Evolutionary conservation across 306 rosid genomes (phyloP), one percentile per base, ranked within the genome.

Genomic region (Senna tora): DNA sequence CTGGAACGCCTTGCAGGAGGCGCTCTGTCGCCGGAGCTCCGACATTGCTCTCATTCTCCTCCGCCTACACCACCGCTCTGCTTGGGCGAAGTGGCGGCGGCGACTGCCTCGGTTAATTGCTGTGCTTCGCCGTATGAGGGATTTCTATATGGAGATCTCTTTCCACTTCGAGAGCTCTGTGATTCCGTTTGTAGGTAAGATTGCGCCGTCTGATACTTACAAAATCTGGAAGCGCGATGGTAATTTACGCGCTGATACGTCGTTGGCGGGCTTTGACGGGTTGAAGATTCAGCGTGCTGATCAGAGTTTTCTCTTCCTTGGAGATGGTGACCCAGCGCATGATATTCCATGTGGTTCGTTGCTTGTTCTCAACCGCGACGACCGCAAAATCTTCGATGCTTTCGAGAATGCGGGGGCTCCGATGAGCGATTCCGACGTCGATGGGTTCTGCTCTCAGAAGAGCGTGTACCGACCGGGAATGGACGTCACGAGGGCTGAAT

Each of bases 91-190:
- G 82, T 92, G 99, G 99, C 92, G 99, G 5, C 93, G 97, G 9
- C 88, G 99, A 0, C 69, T 94, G 13, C 99, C 99, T 0, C 96
- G 93, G 2, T 84, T 85, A 4, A 78, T 94, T 0, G 88, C 99
- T 0, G 96, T 83, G 0, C 95, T 94, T 7, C 93, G 93, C 1
- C 84, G 97, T 2, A 94, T 94, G 97, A 86, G 96, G 2, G 99
- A 94, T n/a, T 94, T 91, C 66, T 94, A 94, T 60, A 91, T 94
- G 99, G 99, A 94, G 87, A 94, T 94, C 76, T 91, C 97, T 1
- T 84, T 77, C 25, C 97, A 93, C 50, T 93, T 93, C 28, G 97
- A 93, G 78, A 93, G 98, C 86, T 93, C 98, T 21, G 98, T 93
- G 7, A 93, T 90, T 75, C 98, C 98, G 6, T 93, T 93, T 76